These are phyloP conservation scores for Rhodosporidiobolus sp. DNA, from an alignment of 768 basidiomycete genomes.

Conservation along the genomic window DNA sequence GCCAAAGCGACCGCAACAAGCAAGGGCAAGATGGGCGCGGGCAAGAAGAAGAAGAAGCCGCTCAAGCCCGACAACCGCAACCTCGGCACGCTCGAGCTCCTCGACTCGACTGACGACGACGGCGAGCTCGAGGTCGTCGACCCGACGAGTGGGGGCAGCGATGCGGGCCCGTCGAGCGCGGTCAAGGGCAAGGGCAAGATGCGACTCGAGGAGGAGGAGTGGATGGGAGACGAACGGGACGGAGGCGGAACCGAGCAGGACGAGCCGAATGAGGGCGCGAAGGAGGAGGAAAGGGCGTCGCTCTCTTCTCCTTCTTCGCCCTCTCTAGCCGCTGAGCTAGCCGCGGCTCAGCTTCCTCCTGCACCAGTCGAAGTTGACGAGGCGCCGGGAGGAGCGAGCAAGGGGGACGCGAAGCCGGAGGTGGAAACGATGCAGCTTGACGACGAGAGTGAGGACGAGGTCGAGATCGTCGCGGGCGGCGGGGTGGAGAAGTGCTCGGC, in stretches of 20 bases:
- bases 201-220: constrained; percentile 30
- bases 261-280: neutral
- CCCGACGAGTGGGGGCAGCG: neutral
- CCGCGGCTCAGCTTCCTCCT: too few relatives aligned
- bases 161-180: neutral
- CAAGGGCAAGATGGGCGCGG: neutral
- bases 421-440: constrained; percentile 6
- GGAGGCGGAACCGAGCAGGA: too few relatives aligned
- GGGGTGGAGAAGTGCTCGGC: constrained; percentile 4
- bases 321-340: neutral
- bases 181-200: constrained; percentile 16
- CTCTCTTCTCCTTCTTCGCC: too few relatives aligned
- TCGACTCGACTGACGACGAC: constrained; percentile 28
- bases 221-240: constrained; percentile 1
- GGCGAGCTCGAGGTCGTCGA: neutral
- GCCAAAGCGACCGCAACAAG: too few relatives aligned
- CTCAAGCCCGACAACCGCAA: constrained; percentile 22
- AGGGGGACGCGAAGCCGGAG: neutral
- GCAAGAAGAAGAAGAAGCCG: constrained; percentile 1
- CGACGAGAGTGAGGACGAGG: constrained; percentile 10
- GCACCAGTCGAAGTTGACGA: neutral
- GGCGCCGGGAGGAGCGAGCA: neutral
- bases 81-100: constrained; percentile 29
- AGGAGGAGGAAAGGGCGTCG: neutral
- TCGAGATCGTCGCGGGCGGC: neutral